A percentile compares a stretch with the other conserved stretches of the same genome.
Conservation (phyloP, 768 basidiomycete genomes). For the Panaeolus cyanescens region DNA sequence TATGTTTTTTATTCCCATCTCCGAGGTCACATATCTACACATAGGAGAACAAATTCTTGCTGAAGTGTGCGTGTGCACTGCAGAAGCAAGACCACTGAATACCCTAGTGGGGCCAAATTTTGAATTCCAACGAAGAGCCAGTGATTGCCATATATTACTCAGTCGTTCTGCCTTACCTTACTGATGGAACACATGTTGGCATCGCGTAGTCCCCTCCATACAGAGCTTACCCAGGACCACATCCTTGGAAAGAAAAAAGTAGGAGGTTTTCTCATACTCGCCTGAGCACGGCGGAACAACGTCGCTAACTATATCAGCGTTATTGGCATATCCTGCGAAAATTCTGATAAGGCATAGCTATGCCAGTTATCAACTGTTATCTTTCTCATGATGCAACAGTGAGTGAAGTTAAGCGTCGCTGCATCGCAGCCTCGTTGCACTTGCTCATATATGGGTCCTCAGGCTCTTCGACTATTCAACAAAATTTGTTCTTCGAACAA, state of each 20-base stretch:
- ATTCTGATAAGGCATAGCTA: conserved; percentile 1
- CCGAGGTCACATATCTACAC: not conserved
- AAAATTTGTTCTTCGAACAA: not conserved
- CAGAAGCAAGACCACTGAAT: not conserved
- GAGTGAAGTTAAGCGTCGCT: not conserved
- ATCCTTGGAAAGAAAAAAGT: not conserved
- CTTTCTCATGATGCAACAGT: not conserved
- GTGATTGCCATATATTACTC: not conserved
- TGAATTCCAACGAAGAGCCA: not conserved
- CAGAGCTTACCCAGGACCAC: not conserved
- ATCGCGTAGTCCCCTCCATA: not conserved
- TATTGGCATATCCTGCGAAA: conserved; percentile 3
- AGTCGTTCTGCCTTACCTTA: not conserved
- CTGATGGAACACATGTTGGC: conserved; percentile 1
- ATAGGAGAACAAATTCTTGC: not conserved
- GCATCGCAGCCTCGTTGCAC: not conserved
- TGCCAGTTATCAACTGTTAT: not conserved
- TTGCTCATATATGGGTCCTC: not conserved
- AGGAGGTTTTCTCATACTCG: not conserved
- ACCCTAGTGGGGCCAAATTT: not conserved
- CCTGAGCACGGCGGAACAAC: conserved; percentile 1
- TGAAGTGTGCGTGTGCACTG: not conserved
- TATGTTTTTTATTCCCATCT: not conserved
- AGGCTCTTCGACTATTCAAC: not conserved
- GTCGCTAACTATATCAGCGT: not conserved